Percentiles rank a stretch among this genome's conserved stretches.
phyloP scores from a whole-genome alignment of 306 rosid genomes.

The Lathyrus aphaca region DNA sequence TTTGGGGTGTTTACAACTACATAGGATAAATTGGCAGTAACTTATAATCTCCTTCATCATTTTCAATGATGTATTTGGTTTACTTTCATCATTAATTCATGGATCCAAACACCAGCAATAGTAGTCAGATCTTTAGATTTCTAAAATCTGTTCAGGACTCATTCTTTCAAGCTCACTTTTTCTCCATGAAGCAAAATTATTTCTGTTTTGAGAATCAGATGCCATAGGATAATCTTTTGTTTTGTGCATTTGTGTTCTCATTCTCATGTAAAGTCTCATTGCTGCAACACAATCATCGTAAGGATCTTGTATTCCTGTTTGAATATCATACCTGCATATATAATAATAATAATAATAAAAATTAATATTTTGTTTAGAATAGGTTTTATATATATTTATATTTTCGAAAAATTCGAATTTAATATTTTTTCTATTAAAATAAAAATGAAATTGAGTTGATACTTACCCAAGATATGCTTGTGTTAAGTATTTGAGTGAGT shows the following conservation, averaged over 20 bases:
- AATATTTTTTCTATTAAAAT: background rate
- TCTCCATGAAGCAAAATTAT: conserved; percentile 73
- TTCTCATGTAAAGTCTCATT: conserved; percentile 84
- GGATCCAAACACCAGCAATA: conserved; percentile 97
- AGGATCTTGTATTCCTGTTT: conserved; percentile 82
- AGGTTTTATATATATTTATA: background rate
- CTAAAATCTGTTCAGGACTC: conserved; percentile 84
- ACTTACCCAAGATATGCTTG: conserved; percentile 91
- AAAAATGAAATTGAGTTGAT: background rate
- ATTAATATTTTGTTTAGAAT: background rate
- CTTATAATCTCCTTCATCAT: background rate
- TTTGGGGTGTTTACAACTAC: too few species aligned
- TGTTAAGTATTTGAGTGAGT: conserved; percentile 86
- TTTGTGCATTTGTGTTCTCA: conserved; percentile 69
- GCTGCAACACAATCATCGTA: conserved; percentile 87
- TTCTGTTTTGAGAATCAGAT: conserved; percentile 72
- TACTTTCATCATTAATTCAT: background rate
- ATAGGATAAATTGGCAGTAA: background rate
- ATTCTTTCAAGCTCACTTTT: conserved; percentile 79
- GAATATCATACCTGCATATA: conserved; percentile 77
- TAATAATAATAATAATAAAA: background rate
- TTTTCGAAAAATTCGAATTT: background rate
- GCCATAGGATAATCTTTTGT: conserved; percentile 67
- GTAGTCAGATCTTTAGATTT: conserved; percentile 83
- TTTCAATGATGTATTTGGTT: background rate